phyloP scores from a whole-genome alignment of 805 yeast genomes.

The Komagataella ulmi region DNA sequence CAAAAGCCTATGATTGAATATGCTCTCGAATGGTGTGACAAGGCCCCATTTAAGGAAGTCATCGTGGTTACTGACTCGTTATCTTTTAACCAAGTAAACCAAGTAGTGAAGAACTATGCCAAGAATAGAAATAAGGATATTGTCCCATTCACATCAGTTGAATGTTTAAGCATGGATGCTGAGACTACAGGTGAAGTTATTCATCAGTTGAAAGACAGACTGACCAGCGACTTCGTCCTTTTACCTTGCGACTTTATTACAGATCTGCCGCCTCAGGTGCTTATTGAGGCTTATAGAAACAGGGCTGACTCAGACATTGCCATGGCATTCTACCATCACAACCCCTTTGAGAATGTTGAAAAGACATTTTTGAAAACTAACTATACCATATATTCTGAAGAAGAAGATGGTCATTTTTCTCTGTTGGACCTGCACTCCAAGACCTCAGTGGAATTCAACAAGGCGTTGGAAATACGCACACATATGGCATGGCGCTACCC shows the following conservation, averaged over 20 bases:
- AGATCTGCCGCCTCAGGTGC: constrained; percentile 79
- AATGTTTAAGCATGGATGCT: constrained; percentile 28
- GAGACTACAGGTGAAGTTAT: constrained; percentile 54
- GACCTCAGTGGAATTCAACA: constrained; percentile 55
- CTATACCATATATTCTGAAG: constrained; percentile 52
- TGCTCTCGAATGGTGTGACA: constrained; percentile 87
- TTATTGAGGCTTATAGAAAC: constrained; percentile 73
- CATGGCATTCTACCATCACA: constrained; percentile 63
- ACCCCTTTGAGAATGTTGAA: constrained; percentile 64
- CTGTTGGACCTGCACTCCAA: constrained; percentile 64
- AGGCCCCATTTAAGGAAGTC: constrained; percentile 62
- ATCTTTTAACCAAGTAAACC: constrained; percentile 30
- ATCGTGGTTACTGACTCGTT: constrained; percentile 42
- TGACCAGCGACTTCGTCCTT: constrained; percentile 49
- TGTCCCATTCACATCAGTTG: constrained; percentile 20
- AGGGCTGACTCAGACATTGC: constrained; percentile 58
- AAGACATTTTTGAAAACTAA: constrained; percentile 58
- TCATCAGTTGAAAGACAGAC: constrained; percentile 29
- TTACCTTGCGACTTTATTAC: constrained; percentile 93
- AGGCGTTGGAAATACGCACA: constrained; percentile 65
- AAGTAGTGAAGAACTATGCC: constrained; percentile 35
- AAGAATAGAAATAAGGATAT: constrained; percentile 22
- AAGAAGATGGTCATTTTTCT: constrained; percentile 25
- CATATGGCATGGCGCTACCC: constrained; percentile 88
- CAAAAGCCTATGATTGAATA: constrained; percentile 81